Conservation (phyloP, 192 early-diverging fungal species). For the Radiomyces spectabilis region DNA sequence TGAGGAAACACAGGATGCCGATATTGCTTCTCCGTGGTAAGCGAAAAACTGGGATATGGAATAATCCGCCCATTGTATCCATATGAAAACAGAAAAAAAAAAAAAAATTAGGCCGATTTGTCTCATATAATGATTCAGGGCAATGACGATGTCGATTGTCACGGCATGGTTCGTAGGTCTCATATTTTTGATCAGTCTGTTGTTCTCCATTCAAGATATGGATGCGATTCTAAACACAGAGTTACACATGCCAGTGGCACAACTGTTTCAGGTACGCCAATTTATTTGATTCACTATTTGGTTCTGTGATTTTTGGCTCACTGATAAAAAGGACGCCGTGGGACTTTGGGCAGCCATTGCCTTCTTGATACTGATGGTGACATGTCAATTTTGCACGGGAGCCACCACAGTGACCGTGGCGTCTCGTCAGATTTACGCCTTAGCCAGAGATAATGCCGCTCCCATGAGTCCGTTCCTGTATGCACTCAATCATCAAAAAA, state of each 20-base stretch:
- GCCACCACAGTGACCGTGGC: slow-evolving; percentile 32
- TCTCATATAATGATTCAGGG: slow-evolving; percentile 2
- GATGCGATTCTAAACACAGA: slow-evolving; percentile 2
- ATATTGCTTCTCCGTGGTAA: slow-evolving; percentile 20
- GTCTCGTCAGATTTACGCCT: slow-evolving; percentile 41
- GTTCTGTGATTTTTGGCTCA: not conserved
- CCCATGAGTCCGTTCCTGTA: slow-evolving; percentile 1
- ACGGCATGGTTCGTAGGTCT: slow-evolving; percentile 22
- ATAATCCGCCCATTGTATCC: too few species aligned
- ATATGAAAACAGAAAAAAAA: too few species aligned
- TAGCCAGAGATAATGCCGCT: slow-evolving; percentile 40
- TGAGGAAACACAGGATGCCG: slow-evolving; percentile 27
- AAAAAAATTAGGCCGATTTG: too few species aligned
- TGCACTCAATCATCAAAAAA: slow-evolving; percentile 1
- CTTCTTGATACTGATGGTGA: slow-evolving; percentile 34
- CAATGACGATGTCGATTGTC: slow-evolving; percentile 18
- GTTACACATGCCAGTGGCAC: slow-evolving; percentile 19
- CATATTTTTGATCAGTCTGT: slow-evolving; percentile 8
- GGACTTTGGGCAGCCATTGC: slow-evolving; percentile 27
- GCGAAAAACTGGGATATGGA: not conserved
- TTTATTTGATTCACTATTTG: not conserved
- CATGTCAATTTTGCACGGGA: slow-evolving; percentile 38
- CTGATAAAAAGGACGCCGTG: slow-evolving; percentile 29
- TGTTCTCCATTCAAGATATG: slow-evolving; percentile 26
- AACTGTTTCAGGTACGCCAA: slow-evolving; percentile 18